These are phyloP conservation scores for Solanum hybrid DNA, from an alignment of 305 asterid species.

Conservation along the genomic window DNA sequence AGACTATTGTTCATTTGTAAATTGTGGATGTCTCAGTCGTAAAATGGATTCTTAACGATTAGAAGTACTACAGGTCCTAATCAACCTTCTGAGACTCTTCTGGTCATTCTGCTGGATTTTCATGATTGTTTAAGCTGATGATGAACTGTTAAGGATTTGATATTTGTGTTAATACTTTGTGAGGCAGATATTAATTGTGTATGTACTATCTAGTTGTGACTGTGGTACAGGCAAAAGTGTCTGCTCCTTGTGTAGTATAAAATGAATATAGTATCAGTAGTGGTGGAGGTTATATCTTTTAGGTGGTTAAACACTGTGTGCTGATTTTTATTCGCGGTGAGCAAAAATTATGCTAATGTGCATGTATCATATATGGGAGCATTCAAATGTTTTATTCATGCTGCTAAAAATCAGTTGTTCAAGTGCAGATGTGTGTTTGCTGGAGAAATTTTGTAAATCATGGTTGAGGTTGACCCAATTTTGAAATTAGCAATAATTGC, in stretches of 20 bases:
- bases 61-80: not conserved
- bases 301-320: not conserved
- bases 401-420: not conserved
- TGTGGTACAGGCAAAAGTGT: not conserved
- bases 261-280: not conserved
- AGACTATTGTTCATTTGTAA: conserved; percentile 9
- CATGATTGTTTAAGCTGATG: not conserved
- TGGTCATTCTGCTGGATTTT: not conserved
- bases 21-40: not conserved
- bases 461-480: not conserved
- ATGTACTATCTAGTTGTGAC: not conserved
- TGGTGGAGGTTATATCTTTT: not conserved
- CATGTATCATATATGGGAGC: not conserved
- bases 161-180: not conserved
- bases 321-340: not conserved
- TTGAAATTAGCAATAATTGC: not conserved
- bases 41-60: not conserved
- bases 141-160: not conserved
- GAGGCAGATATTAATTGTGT: not conserved
- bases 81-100: not conserved
- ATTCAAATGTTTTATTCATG: not conserved
- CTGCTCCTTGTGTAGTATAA: not conserved
- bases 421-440: not conserved
- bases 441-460: not conserved
- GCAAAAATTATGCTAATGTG: not conserved